phyloP scores from a whole-genome alignment of 2,329 filamentous ascomycete species.

The Aureobasidium sp. region DNA sequence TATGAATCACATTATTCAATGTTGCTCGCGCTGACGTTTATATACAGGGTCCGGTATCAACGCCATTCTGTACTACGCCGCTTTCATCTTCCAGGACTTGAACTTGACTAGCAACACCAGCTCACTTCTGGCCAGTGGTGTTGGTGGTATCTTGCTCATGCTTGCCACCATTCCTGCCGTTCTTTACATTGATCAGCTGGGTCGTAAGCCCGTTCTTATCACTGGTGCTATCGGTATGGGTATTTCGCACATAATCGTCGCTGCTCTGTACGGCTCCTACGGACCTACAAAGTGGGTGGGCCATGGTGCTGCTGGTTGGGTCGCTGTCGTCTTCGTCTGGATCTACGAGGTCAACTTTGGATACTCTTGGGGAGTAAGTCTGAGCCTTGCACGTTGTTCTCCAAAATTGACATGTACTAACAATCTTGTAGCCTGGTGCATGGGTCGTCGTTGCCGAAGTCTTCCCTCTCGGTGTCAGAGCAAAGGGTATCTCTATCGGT shows the following conservation, averaged over 20 bases:
- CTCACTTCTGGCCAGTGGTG: constrained; percentile 58
- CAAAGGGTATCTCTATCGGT: constrained; percentile 64
- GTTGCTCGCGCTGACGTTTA: not conserved
- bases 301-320: constrained; percentile 61
- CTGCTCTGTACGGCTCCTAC: constrained; percentile 58
- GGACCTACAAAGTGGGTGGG: constrained; percentile 44
- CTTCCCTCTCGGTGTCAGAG: constrained; percentile 62
- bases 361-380: constrained; percentile 57
- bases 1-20: not conserved
- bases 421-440: constrained; percentile 3
- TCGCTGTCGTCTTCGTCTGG: constrained; percentile 61
- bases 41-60: constrained; percentile 31
- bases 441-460: constrained; percentile 67
- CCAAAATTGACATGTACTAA: not conserved
- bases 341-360: constrained; percentile 68
- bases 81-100: constrained; percentile 41
- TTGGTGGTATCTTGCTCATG: constrained; percentile 63
- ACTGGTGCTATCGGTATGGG: constrained; percentile 64
- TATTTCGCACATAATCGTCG: constrained; percentile 61
- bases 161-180: constrained; percentile 58
- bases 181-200: constrained; percentile 56
- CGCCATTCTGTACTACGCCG: constrained; percentile 42
- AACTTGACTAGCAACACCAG: constrained; percentile 37
- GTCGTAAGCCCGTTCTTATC: constrained; percentile 55
- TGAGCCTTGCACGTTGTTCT: not conserved